Conservation (phyloP, 768 basidiomycete genomes). For the Podaxis rugospora region DNA sequence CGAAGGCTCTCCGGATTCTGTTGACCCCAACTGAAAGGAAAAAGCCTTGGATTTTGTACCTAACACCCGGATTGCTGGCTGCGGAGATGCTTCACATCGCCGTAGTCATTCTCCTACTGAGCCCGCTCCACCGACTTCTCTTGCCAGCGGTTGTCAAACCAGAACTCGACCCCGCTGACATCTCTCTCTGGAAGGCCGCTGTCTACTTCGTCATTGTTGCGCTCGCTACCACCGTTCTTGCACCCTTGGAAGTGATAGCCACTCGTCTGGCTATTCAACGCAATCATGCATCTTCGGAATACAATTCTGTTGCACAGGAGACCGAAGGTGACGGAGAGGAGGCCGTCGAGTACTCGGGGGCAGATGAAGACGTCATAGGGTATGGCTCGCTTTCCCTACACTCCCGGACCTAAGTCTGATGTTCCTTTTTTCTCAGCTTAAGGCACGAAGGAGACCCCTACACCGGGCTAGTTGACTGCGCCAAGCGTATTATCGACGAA, state of each 20-base stretch:
- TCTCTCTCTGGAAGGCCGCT: conserved; percentile 45
- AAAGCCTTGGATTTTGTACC: conserved; percentile 74
- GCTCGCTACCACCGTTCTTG: conserved; percentile 53
- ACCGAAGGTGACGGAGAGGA: conserved; percentile 62
- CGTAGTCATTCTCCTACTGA: conserved; percentile 43
- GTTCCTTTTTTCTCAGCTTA: conserved; percentile 37
- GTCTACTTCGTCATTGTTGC: conserved; percentile 56
- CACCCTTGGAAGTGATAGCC: conserved; percentile 77
- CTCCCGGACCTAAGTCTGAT: not conserved
- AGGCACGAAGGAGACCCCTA: conserved; percentile 81
- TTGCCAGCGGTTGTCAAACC: conserved; percentile 34
- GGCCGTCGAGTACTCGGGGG: conserved; percentile 57
- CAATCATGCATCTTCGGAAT: conserved; percentile 74
- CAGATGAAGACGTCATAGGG: conserved; percentile 85
- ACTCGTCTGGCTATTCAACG: conserved; percentile 80
- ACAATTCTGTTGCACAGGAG: conserved; percentile 72
- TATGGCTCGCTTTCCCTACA: conserved; percentile 26
- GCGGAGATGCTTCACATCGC: conserved; percentile 47
- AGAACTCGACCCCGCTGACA: conserved; percentile 30
- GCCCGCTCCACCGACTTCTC: conserved; percentile 42
- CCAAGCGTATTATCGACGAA: conserved; percentile 71
- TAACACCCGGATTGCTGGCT: conserved; percentile 71
- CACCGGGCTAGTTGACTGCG: conserved; percentile 67
- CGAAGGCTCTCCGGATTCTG: conserved; percentile 60
- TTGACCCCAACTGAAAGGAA: conserved; percentile 79